Conservation (phyloP, 1,284 basidiomycete species). For the Agroathelia rolfsii region DNA sequence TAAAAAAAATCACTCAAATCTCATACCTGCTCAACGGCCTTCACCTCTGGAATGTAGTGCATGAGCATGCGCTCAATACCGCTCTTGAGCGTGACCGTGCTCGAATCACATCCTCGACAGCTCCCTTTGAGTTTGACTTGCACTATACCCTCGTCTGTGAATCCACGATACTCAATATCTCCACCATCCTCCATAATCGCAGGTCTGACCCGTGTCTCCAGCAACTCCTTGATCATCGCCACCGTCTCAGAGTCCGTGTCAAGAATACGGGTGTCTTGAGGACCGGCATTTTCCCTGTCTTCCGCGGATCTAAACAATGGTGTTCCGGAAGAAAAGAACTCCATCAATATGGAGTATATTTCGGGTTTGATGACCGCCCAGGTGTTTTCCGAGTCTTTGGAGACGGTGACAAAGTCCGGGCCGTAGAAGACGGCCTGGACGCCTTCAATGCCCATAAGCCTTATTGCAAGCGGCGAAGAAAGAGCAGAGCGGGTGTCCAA, state of each 20-base stretch:
- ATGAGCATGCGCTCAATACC: conserved; percentile 98
- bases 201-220: conserved; percentile 91
- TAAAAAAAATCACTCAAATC: conserved; percentile 13
- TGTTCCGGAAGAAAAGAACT: conserved; percentile 87
- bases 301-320: conserved; percentile 77
- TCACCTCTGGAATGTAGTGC: conserved; percentile 98
- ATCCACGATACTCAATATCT: conserved; percentile 78
- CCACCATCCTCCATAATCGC: conserved; percentile 96
- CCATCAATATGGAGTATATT: conserved; percentile 94
- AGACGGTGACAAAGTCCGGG: conserved; percentile 96
- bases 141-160: conserved; percentile 52
- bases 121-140: conserved; percentile 90
- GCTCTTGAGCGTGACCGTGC: conserved; percentile 89
- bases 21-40: conserved; percentile 92
- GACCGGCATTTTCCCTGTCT: conserved; percentile 70
- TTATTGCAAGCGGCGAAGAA: conserved; percentile 83
- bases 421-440: conserved; percentile 89
- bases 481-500: conserved; percentile 81
- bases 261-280: conserved; percentile 91
- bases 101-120: conserved; percentile 89
- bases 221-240: conserved; percentile 97
- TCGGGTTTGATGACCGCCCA: conserved; percentile 96
- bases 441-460: conserved; percentile 89
- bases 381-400: conserved; percentile 77
- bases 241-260: conserved; percentile 97